A percentile compares a stretch with the other conserved stretches of the same genome.
Evolutionary conservation across 2,329 filamentous ascomycete genomes (phyloP).

Genomic region (Phaeosphaeriaceae sp.): DNA sequence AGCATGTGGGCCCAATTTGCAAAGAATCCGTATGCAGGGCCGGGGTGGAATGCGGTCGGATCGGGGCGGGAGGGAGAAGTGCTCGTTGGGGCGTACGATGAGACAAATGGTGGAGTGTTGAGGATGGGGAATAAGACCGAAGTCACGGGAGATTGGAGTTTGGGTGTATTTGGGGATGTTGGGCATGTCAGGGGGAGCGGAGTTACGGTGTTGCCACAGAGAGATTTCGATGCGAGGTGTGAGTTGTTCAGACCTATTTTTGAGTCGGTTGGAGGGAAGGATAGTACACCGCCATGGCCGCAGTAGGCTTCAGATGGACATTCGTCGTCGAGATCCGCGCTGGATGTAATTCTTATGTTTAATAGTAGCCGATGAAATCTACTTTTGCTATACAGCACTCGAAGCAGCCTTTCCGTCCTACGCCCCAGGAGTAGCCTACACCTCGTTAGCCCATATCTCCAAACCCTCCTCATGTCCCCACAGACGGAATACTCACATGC

Average conservation of each 20-base stretch:
- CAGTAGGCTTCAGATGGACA: background rate
- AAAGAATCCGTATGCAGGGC: constrained; percentile 31
- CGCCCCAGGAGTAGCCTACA: constrained; percentile 6
- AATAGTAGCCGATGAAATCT: background rate
- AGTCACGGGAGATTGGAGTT: constrained; percentile 18
- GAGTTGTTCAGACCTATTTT: constrained; percentile 20
- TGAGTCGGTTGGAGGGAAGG: constrained; percentile 18
- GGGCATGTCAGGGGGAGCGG: constrained; percentile 21
- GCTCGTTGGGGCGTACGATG: constrained; percentile 18
- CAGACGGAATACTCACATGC: constrained; percentile 17
- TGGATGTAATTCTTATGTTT: background rate
- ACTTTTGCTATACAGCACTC: background rate
- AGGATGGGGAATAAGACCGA: constrained; percentile 5
- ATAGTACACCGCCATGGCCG: constrained; percentile 14
- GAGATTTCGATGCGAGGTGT: constrained; percentile 20
- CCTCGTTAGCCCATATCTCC: background rate
- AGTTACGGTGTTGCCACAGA: constrained; percentile 24
- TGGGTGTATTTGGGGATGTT: constrained; percentile 26
- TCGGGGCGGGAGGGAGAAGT: constrained; percentile 19
- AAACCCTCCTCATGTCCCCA: background rate
- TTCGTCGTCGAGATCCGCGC: background rate
- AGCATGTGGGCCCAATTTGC: constrained; percentile 37
- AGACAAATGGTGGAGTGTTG: constrained; percentile 12
- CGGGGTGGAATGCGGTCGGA: constrained; percentile 32
- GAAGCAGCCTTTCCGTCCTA: background rate